Evolutionary conservation across 495 filamentous ascomycete species (phyloP).

Genomic region (Aspergillus bertholletiae): DNA sequence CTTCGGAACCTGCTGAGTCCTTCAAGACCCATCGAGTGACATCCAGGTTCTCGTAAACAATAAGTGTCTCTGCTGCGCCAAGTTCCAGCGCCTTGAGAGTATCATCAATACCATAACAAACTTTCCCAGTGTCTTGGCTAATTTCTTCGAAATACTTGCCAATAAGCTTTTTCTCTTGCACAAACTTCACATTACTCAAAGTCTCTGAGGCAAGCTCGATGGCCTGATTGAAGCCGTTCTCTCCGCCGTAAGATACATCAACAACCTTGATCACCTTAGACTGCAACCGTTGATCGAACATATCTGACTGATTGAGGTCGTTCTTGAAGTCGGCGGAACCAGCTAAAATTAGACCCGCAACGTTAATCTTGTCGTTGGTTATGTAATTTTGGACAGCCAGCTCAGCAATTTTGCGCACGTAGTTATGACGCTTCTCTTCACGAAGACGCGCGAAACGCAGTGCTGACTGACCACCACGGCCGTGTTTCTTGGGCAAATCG

Average conservation of each 20-base stretch:
- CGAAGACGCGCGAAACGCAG: conserved; percentile 98
- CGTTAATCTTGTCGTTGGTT: conserved; percentile 95
- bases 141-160: conserved; percentile 98
- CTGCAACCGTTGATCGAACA: conserved; percentile 90
- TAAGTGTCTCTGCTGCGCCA: conserved; percentile 88
- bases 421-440: conserved; percentile 99
- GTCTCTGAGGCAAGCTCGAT: conserved; percentile 94
- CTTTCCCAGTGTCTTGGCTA: conserved; percentile 88
- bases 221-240: conserved; percentile 99
- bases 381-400: conserved; percentile 98
- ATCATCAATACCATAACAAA: conserved; percentile 97
- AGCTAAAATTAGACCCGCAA: conserved; percentile 88
- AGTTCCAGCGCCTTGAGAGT: conserved; percentile 96
- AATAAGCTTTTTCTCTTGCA: conserved; percentile 99
- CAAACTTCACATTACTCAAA: conserved; percentile 98
- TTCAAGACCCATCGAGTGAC: conserved; percentile 88
- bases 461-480: conserved; percentile 98
- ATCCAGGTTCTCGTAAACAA: conserved; percentile 98
- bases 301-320: conserved; percentile 93
- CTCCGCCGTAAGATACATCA: conserved; percentile 96
- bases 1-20: conserved; percentile 61
- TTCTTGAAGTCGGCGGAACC: conserved; percentile 99
- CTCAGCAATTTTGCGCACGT: conserved; percentile 97
- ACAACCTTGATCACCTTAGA: conserved; percentile 98
- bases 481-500: conserved; percentile 98